Conservation (phyloP, 163 green algal species). For the Chlorella variabilis region DNA sequence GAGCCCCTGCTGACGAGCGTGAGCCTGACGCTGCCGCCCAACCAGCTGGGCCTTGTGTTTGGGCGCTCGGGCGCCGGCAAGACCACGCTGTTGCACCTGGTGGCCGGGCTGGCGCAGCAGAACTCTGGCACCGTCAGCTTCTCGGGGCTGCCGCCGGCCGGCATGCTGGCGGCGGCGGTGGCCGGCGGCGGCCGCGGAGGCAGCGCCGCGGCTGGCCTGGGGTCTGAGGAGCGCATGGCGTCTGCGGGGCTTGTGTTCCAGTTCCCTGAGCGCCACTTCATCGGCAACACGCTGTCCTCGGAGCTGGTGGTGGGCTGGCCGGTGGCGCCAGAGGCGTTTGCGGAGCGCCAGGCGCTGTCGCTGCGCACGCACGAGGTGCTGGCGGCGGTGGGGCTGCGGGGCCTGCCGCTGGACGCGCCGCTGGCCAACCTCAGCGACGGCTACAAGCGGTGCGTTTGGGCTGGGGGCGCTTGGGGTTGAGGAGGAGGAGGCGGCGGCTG, state of each 20-base stretch:
- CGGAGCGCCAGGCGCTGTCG: slow-evolving; percentile 47
- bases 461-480: not conserved
- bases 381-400: slow-evolving; percentile 68
- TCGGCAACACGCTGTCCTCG: slow-evolving; percentile 75
- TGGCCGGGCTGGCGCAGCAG: slow-evolving; percentile 74
- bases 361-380: slow-evolving; percentile 65
- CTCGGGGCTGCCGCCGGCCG: not conserved
- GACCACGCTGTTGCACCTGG: slow-evolving; percentile 88
- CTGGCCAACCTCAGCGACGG: slow-evolving; percentile 81
- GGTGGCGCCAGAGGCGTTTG: not conserved
- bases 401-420: slow-evolving; percentile 68
- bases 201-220: not conserved
- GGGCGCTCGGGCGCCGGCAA: slow-evolving; percentile 86
- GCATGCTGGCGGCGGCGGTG: no score
- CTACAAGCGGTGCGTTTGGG: slow-evolving; percentile 79
- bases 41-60: slow-evolving; percentile 84
- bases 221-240: slow-evolving; percentile 13
- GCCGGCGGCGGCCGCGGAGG: no score
- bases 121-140: slow-evolving; percentile 58
- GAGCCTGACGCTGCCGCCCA: slow-evolving; percentile 69
- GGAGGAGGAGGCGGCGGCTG: not conserved
- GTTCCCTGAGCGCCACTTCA: slow-evolving; percentile 96
- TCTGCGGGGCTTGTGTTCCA: slow-evolving; percentile 91
- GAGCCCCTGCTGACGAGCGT: slow-evolving; percentile 72
- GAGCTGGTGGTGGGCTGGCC: slow-evolving; percentile 92